Percentiles rank a stretch among this genome's conserved stretches.
These are phyloP conservation scores for Lablab purpureus DNA, from an alignment of 306 rosid species.

Conservation along the genomic window DNA sequence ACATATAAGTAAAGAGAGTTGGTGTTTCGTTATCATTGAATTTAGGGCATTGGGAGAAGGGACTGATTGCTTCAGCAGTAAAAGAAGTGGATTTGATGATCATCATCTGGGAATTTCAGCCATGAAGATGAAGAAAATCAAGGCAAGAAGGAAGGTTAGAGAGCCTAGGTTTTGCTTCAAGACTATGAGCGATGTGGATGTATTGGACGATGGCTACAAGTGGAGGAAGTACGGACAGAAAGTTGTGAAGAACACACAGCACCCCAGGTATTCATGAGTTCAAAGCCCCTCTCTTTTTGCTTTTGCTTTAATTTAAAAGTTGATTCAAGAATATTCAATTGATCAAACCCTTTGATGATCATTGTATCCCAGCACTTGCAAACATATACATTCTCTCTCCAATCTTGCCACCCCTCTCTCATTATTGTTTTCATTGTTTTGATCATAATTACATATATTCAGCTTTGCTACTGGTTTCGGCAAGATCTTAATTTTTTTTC, in stretches of 20 bases:
- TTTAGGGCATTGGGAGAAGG: conserved; percentile 77
- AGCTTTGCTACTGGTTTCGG: conserved; percentile 41
- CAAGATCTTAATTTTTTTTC: conserved; percentile 37
- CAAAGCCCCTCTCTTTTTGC: conserved; percentile 23
- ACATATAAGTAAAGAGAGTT: not conserved
- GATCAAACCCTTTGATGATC: conserved; percentile 39
- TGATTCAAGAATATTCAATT: conserved; percentile 18
- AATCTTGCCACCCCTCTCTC: conserved; percentile 41
- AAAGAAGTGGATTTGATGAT: conserved; percentile 55
- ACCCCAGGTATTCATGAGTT: conserved; percentile 70
- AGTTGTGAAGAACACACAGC: conserved; percentile 98
- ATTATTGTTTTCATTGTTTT: conserved; percentile 44
- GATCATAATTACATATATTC: conserved; percentile 50
- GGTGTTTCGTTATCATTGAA: conserved; percentile 7
- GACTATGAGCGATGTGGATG: conserved; percentile 97
- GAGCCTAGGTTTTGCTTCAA: conserved; percentile 99
- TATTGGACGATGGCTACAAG: conserved; percentile 97
- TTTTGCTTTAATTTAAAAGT: conserved; percentile 46
- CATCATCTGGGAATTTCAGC: conserved; percentile 65
- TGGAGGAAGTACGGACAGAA: conserved; percentile 99
- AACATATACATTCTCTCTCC: conserved; percentile 42
- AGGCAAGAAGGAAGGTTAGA: conserved; percentile 90
- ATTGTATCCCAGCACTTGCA: conserved; percentile 48
- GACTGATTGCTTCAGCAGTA: conserved; percentile 60
- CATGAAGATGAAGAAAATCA: conserved; percentile 91